Conservation (phyloP, 257 asterid genomes). For the Fraxinus americana region DNA sequence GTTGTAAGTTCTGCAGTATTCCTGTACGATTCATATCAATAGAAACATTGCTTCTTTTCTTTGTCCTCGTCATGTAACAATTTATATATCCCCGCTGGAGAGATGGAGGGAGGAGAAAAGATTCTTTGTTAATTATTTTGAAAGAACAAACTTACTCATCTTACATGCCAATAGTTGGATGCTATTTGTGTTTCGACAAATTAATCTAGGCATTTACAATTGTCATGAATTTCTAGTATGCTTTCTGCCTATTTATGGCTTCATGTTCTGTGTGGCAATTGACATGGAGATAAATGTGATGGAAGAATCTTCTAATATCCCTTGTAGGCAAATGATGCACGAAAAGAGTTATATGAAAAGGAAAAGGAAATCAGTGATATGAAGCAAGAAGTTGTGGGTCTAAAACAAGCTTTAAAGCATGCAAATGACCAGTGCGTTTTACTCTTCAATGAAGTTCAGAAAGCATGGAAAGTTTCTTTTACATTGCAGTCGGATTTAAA, state of each 20-base stretch:
- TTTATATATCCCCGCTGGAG: constrained; percentile 11
- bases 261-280: constrained; percentile 21
- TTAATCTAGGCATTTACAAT: constrained; percentile 17
- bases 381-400: constrained; percentile 66
- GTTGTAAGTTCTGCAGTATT: constrained; percentile 59
- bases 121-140: not conserved
- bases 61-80: not conserved
- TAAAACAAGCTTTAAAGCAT: constrained; percentile 68
- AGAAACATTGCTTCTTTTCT: constrained; percentile 4
- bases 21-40: constrained; percentile 16
- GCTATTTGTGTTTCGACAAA: constrained; percentile 17
- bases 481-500: constrained; percentile 91
- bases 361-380: constrained; percentile 73
- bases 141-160: constrained; percentile 20
- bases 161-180: not conserved
- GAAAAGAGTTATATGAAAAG: constrained; percentile 85
- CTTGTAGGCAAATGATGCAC: constrained; percentile 90
- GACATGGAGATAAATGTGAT: constrained; percentile 20
- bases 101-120: constrained; percentile 8
- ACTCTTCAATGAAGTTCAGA: constrained; percentile 95
- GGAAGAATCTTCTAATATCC: constrained; percentile 22
- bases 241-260: constrained; percentile 17
- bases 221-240: constrained; percentile 13
- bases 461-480: constrained; percentile 94
- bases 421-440: constrained; percentile 92